Evolutionary conservation across 2,329 filamentous ascomycete species (phyloP), one percentile per base, ranked within the genome.

Genomic region (Sporothrix brunneoviolacea): DNA sequence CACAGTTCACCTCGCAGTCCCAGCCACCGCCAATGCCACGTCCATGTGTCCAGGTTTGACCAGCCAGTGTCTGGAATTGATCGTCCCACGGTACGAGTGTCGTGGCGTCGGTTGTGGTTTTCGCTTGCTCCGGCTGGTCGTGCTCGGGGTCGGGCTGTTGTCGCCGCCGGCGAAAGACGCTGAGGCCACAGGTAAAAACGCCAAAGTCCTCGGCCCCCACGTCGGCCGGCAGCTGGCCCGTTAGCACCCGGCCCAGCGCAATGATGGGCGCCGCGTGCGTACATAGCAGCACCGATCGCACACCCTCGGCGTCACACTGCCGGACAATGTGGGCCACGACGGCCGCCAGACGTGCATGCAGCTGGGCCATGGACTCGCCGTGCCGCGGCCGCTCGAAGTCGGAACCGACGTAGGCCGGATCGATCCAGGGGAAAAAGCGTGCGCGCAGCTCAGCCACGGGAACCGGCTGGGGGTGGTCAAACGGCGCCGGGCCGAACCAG

Each of bases 231-330:
- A 91, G 83, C 16, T 67, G 61, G 0, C 89, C 90, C 2, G 91
- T 96, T 59, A 98, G 71, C 1, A 82, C 83, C 36, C 93, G 78
- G 1, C 91, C 91, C 58, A 93, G 79, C 9, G 87, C 85, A 63
- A 98, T 96, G 61, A 97, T 79, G 10, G 84, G 82, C 4, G 93
- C 93, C 2, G 93, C 93, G 70, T 98, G 93, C 2, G 88, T 86
- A 68, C 88, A 95, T 33, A 98, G 75, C 36, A 96, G 67, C 21
- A 95, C 75, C 0, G 87, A 77, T 59, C 79, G 81, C 35, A 78
- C 73, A 15, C 82, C 79, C 43, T 86, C 75, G n/a, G 68, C 66
- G 62, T 96, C 90, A 53, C 88, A 82, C 48, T 81, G 76, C 24
- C 77, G 73, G 58, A 96, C 84, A 58, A 96, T 81, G 41, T 76